Percentiles rank a stretch among this genome's conserved stretches.
Evolutionary conservation across 495 filamentous ascomycete genomes (phyloP).

Genomic region (Penicillium ucsense): DNA sequence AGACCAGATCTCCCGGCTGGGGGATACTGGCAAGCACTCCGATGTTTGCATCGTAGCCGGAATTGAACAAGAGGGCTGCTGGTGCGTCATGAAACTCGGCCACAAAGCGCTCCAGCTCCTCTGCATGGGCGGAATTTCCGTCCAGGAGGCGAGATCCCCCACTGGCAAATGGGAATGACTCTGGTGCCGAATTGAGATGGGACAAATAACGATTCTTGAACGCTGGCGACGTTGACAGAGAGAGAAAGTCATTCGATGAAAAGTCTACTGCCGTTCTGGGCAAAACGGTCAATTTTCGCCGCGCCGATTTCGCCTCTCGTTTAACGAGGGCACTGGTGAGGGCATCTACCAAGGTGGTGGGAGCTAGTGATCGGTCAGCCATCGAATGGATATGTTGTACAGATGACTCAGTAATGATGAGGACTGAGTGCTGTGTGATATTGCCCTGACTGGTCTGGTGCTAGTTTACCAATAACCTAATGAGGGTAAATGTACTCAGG

Average conservation of each 20-base stretch:
- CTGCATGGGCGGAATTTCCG: constrained; percentile 58
- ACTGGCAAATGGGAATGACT: constrained; percentile 28
- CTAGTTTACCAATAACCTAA: no score
- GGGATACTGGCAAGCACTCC: constrained; percentile 59
- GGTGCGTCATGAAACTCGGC: constrained; percentile 57
- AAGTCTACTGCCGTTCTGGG: constrained; percentile 30
- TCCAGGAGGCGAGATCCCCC: constrained; percentile 40
- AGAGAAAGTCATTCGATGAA: constrained; percentile 41
- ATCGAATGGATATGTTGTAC: no score
- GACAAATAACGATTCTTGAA: constrained; percentile 21
- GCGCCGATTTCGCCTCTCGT: constrained; percentile 35
- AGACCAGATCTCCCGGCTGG: constrained; percentile 55
- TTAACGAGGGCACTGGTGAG: constrained; percentile 28
- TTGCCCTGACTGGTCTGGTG: background rate
- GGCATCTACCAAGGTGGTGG: constrained; percentile 23
- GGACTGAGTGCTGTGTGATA: background rate
- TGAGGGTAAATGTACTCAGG: no score
- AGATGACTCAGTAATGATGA: background rate
- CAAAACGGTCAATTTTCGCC: constrained; percentile 33
- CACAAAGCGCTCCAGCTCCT: constrained; percentile 53
- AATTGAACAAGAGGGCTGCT: constrained; percentile 63
- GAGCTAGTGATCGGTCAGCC: background rate
- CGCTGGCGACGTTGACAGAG: constrained; percentile 26
- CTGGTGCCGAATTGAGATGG: constrained; percentile 22
- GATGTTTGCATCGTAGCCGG: constrained; percentile 68